Percentiles rank a stretch among this genome's conserved stretches.
These are phyloP conservation scores for Penicillium fuscoglaucum DNA, from an alignment of 2,329 filamentous ascomycete species.

Conservation along the genomic window DNA sequence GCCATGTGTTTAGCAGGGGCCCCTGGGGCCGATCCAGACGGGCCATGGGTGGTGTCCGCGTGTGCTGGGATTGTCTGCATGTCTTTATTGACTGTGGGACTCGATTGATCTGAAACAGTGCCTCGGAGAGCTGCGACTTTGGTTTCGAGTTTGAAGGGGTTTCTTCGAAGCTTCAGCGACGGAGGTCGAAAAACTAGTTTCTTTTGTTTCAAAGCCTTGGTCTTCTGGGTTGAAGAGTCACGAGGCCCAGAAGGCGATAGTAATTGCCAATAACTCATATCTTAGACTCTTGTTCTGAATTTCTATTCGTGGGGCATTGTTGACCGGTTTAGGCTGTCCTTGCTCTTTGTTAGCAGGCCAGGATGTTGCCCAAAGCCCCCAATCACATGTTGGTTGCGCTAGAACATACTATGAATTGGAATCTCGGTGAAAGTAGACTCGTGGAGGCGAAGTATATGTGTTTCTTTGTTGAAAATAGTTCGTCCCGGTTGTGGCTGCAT, in stretches of 20 bases:
- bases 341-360: background rate
- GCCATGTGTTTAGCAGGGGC: background rate
- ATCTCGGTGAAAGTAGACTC: background rate
- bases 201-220: background rate
- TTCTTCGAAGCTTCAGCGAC: conserved; percentile 8
- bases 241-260: conserved; percentile 6
- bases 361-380: background rate
- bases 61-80: background rate
- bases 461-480: conserved; percentile 6
- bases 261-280: conserved; percentile 11
- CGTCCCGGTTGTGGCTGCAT: conserved; percentile 2
- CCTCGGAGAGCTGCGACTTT: conserved; percentile 7
- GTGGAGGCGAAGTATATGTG: background rate
- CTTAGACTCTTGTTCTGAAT: background rate
- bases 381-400: background rate
- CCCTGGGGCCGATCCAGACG: background rate
- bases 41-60: background rate
- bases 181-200: conserved; percentile 7
- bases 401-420: background rate
- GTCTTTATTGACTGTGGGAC: background rate
- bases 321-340: background rate
- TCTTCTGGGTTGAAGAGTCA: background rate
- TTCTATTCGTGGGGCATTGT: conserved; percentile 1
- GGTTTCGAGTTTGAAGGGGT: background rate
- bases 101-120: background rate